Conservation (phyloP, 2,329 filamentous ascomycete genomes). For the Periconia sp. region DNA sequence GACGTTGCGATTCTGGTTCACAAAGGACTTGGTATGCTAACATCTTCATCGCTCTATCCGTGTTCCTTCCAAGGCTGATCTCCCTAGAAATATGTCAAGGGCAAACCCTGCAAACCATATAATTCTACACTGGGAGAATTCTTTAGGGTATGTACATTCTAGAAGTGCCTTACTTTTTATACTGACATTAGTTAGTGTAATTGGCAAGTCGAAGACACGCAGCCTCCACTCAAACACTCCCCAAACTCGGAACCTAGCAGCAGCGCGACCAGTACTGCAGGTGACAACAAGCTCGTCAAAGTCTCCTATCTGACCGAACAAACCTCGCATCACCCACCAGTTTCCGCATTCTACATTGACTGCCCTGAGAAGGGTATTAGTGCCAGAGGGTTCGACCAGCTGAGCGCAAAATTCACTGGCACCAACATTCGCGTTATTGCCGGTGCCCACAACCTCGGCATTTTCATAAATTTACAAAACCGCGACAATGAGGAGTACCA, state of each 20-base stretch:
- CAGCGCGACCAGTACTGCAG: constrained; percentile 38
- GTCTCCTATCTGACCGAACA: constrained; percentile 97
- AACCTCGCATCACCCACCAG: constrained; percentile 95
- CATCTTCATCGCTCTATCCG: not conserved
- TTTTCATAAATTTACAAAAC: constrained; percentile 84
- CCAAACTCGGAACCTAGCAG: constrained; percentile 45
- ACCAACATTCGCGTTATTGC: constrained; percentile 90
- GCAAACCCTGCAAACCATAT: constrained; percentile 98
- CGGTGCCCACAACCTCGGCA: constrained; percentile 91
- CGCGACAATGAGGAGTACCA: constrained; percentile 89
- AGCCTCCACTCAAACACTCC: constrained; percentile 58
- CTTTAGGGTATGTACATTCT: constrained; percentile 71
- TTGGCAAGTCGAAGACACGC: constrained; percentile 86
- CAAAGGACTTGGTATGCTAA: constrained; percentile 77
- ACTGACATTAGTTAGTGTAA: constrained; percentile 66
- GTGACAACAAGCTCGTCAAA: constrained; percentile 60
- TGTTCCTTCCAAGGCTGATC: constrained; percentile 16
- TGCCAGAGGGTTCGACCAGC: constrained; percentile 90
- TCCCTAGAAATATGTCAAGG: constrained; percentile 87
- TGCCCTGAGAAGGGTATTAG: constrained; percentile 88
- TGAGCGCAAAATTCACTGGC: constrained; percentile 96
- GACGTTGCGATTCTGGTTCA: constrained; percentile 96
- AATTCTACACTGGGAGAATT: constrained; percentile 97
- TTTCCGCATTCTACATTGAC: constrained; percentile 92
- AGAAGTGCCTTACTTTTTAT: not conserved